Evolutionary conservation across 495 filamentous ascomycete species (phyloP).

Genomic region (Copromyces sp.): DNA sequence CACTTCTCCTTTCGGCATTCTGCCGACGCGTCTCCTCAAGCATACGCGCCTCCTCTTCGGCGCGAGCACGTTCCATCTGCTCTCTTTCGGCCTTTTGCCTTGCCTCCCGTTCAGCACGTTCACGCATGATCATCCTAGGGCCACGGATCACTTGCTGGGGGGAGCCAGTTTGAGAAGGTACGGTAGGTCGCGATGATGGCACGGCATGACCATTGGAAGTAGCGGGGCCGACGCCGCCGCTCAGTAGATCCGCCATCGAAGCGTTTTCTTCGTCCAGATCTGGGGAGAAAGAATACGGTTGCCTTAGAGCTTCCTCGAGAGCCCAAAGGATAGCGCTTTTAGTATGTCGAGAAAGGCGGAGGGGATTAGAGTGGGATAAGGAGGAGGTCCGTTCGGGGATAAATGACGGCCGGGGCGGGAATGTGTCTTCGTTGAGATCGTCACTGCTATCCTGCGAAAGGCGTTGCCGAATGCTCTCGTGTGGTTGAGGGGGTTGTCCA

Average conservation of each 20-base stretch:
- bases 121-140: conserved; percentile 68
- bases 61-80: conserved; percentile 35
- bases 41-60: conserved; percentile 45
- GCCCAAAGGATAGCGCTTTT: conserved; percentile 73
- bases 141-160: conserved; percentile 41
- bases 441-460: conserved; percentile 36
- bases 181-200: conserved; percentile 31
- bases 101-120: conserved; percentile 54
- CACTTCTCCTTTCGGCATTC: conserved; percentile 39
- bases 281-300: conserved; percentile 72
- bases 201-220: conserved; percentile 40
- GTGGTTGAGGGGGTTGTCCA: background rate
- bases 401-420: conserved; percentile 19
- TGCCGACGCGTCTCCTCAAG: conserved; percentile 41
- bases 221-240: conserved; percentile 39
- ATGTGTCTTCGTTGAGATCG: conserved; percentile 24
- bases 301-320: conserved; percentile 81
- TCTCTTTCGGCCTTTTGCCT: conserved; percentile 52
- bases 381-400: conserved; percentile 11
- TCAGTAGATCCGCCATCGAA: conserved; percentile 77
- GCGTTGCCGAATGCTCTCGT: conserved; percentile 18
- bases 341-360: conserved; percentile 36
- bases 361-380: conserved; percentile 9
- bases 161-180: conserved; percentile 37
- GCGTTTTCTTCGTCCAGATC: conserved; percentile 87